Evolutionary conservation across 176 grass and related monocot genomes (phyloP), one percentile per base, ranked within the genome.

Genomic region (Zea luxurians): DNA sequence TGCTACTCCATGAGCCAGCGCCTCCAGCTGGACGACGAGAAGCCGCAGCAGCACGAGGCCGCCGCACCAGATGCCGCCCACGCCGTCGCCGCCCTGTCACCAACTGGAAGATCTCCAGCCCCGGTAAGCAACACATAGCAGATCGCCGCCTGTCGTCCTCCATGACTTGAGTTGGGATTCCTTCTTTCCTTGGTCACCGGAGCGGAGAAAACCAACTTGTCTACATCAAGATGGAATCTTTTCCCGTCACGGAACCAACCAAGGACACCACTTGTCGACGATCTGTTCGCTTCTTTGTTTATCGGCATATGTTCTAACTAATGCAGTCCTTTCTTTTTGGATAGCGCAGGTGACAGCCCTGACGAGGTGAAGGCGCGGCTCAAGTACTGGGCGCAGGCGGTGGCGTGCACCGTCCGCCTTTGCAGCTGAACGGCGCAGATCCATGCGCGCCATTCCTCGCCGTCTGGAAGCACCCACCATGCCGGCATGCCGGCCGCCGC

Each of bases 71-170:
- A 7, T 2, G 13, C 36, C 49, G 20, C 18, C n/a, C 45, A 10
- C 47, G 20, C 0, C 58, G 2, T 0, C 72, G 47, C 68, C 83
- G 20, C 37, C n/a, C 60, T 21, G 76, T 85, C 20, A 72, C 69
- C 76, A 85, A 85, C 76, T 85, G 83, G 83, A 85, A 85, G 69
- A 85, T 85, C 70, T 85, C 83, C 41, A 80, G 83, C 50, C 83
- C 83, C 8, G 83, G 83, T 85, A 80, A 85, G 66, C 44, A 54
- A 42, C 4, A 27, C 27, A 27, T 27, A 27, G 27, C 27, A 27
- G 27, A 27, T 27, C 27, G 27, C 27, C 27, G 27, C 27, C 27
- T 27, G 27, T 27, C 27, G 0, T 27, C 27, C 27, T 27, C 44
- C 11, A 1, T 2, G 45, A 8, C 45, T 48, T 2, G 45, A 8